These are phyloP conservation scores for Mucuna pruriens DNA, from an alignment of 306 rosid genomes.

Conservation along the genomic window DNA sequence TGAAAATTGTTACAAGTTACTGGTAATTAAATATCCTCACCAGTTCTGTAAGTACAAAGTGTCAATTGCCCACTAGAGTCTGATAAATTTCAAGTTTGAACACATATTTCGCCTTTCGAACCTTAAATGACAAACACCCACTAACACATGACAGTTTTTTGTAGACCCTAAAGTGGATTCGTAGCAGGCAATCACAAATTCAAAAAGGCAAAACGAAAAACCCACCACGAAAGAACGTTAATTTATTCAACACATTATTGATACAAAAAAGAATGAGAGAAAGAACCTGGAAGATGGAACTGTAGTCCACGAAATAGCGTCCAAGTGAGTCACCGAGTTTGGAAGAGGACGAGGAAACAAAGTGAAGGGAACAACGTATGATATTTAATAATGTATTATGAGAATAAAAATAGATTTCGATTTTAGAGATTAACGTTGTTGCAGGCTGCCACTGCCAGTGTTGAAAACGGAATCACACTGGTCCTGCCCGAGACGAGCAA, in stretches of 20 bases:
- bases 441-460: background rate
- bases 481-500: background rate
- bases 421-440: background rate
- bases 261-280: background rate
- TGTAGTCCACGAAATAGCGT: background rate
- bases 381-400: background rate
- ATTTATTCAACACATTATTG: background rate
- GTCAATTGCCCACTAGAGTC: background rate
- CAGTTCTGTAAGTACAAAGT: background rate
- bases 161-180: constrained; percentile 6
- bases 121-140: background rate
- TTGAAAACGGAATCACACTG: background rate
- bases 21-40: background rate
- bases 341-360: background rate
- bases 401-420: background rate
- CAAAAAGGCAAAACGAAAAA: background rate
- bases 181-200: background rate
- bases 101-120: background rate
- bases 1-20: background rate
- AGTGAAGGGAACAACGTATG: background rate
- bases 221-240: background rate
- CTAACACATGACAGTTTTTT: background rate
- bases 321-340: background rate
- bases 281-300: constrained; percentile 33
- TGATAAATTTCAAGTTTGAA: background rate